Conservation (phyloP, 345 rosid genomes). For the Eucalyptus shirleyi region DNA sequence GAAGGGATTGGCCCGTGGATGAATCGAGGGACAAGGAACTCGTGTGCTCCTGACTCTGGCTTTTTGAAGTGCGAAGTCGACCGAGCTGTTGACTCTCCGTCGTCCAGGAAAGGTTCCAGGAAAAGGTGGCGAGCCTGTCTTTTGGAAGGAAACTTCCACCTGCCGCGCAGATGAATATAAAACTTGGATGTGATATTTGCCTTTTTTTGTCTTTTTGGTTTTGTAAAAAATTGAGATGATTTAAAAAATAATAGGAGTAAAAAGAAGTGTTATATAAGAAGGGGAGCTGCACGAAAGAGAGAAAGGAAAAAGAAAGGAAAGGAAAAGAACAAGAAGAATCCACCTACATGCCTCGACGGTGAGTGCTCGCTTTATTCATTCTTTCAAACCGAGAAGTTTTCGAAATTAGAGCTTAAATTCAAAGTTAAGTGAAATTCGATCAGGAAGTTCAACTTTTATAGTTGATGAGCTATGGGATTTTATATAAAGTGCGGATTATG, state of each 20-base stretch:
- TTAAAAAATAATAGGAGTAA: too few relatives aligned
- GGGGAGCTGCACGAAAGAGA: neutral
- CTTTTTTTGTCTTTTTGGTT: too few relatives aligned
- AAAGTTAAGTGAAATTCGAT: too few relatives aligned
- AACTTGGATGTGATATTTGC: neutral
- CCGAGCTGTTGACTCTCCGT: neutral
- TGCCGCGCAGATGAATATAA: neutral
- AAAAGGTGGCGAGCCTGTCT: neutral
- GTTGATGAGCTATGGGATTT: neutral
- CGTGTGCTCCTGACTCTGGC: too few relatives aligned
- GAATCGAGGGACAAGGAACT: too few relatives aligned
- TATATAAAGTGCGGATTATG: neutral
- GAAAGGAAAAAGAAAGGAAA: too few relatives aligned
- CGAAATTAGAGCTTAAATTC: too few relatives aligned
- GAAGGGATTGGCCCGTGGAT: neutral
- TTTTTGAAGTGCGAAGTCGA: neutral
- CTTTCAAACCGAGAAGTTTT: accelerated
- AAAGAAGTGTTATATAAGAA: neutral
- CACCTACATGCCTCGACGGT: accelerated
- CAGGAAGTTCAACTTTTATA: accelerated
- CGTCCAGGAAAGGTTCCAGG: neutral
- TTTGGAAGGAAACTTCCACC: neutral
- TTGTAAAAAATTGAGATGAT: neutral
- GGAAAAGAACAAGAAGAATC: neutral
- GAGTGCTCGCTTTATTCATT: accelerated